Conservation (phyloP, 805 yeast genomes). For the Starmerella floricola region DNA sequence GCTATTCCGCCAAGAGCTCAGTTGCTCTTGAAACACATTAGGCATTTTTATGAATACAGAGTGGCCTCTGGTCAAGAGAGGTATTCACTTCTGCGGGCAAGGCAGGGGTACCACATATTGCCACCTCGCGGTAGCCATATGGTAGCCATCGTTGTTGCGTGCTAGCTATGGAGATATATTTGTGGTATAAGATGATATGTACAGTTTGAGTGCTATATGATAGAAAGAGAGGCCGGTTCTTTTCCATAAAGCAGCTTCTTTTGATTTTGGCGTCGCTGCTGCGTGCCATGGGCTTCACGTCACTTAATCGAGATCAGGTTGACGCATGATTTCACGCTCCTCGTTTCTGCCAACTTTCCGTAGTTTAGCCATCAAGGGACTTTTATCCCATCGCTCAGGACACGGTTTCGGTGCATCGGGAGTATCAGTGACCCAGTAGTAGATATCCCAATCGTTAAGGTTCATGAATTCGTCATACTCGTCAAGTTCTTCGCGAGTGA, state of each 20-base stretch:
- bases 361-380: constrained; percentile 48
- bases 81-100: too few relatives aligned
- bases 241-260: too few relatives aligned
- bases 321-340: constrained; percentile 61
- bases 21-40: constrained; percentile 28
- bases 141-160: too few relatives aligned
- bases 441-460: constrained; percentile 98
- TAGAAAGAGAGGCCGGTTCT: too few relatives aligned
- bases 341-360: constrained; percentile 66
- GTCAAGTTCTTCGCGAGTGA: constrained; percentile 54
- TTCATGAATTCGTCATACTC: constrained; percentile 78
- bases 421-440: constrained; percentile 91
- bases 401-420: constrained; percentile 61
- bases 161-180: too few relatives aligned
- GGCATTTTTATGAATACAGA: constrained; percentile 5
- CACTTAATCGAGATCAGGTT: constrained; percentile 53
- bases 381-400: constrained; percentile 74
- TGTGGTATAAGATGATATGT: too few relatives aligned
- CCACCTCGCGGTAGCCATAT: too few relatives aligned
- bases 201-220: too few relatives aligned
- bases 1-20: constrained; percentile 26
- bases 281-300: not conserved
- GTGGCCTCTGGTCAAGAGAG: too few relatives aligned
- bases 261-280: too few relatives aligned
- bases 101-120: too few relatives aligned